Conservation (phyloP, 78 protist genomes). For the Creolimax fragrantissima region DNA sequence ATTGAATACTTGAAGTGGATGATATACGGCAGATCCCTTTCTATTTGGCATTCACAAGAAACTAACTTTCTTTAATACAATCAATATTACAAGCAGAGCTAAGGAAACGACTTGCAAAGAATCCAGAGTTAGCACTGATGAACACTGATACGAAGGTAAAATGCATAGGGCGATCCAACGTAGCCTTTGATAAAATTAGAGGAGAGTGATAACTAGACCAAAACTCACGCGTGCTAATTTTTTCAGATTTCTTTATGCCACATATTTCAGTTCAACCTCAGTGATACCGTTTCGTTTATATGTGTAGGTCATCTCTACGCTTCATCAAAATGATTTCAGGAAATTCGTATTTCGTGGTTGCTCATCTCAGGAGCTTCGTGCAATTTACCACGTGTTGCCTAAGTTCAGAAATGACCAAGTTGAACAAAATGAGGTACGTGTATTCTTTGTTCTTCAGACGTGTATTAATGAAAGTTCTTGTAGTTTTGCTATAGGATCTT, state of each 20-base stretch:
- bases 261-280: too few species aligned
- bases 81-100: neutral
- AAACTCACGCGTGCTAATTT: too few species aligned
- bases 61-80: neutral
- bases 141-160: slow-evolving; percentile 33
- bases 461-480: too few species aligned
- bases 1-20: neutral
- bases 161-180: too few species aligned
- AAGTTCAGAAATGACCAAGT: slow-evolving; percentile 51
- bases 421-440: slow-evolving; percentile 35
- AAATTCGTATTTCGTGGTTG: slow-evolving; percentile 16
- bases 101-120: slow-evolving; percentile 18
- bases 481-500: too few species aligned
- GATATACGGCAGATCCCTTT: neutral
- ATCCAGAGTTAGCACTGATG: slow-evolving; percentile 42
- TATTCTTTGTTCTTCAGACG: neutral
- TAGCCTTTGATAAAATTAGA: too few species aligned
- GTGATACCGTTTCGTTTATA: neutral
- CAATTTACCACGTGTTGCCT: slow-evolving; percentile 38
- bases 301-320: slow-evolving; percentile 19
- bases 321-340: slow-evolving; percentile 58
- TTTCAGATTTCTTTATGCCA: too few species aligned
- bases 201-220: too few species aligned
- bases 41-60: neutral
- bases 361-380: slow-evolving; percentile 40